Evolutionary conservation across 352 stramenopile species (phyloP).

Genomic region (Phytophthora sp.): DNA sequence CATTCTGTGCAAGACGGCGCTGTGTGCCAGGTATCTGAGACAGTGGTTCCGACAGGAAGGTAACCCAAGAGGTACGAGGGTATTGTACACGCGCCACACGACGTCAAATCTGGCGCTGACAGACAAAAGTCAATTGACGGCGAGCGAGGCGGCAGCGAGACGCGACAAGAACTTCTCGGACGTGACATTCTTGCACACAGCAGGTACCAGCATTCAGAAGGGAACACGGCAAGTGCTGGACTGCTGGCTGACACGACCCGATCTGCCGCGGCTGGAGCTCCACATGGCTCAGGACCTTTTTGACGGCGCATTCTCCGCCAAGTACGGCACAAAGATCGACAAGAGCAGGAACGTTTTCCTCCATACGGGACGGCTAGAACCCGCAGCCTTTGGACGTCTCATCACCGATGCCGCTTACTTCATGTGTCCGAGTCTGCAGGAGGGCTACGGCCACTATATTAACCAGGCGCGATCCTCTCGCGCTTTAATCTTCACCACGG

Average conservation of each 20-base stretch:
- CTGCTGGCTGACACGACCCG: constrained; percentile 42
- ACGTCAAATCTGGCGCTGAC: constrained; percentile 51
- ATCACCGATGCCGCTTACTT: constrained; percentile 51
- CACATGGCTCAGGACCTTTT: constrained; percentile 46
- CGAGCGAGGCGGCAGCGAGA: constrained; percentile 14
- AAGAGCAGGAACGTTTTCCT: constrained; percentile 40
- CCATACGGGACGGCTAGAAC: constrained; percentile 40
- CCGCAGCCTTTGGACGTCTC: constrained; percentile 45
- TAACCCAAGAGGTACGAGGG: constrained; percentile 51
- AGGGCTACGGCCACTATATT: constrained; percentile 73
- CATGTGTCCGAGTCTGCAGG: constrained; percentile 56
- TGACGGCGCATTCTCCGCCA: constrained; percentile 31
- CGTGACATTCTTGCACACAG: constrained; percentile 52
- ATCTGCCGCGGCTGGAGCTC: constrained; percentile 46
- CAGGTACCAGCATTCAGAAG: constrained; percentile 55
- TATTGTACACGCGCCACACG: constrained; percentile 73
- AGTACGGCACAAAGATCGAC: constrained; percentile 32
- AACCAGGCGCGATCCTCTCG: constrained; percentile 61
- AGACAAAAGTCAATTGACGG: constrained; percentile 26
- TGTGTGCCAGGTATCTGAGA: constrained; percentile 46
- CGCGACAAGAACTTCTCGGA: constrained; percentile 46
- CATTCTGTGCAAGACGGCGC: constrained; percentile 56
- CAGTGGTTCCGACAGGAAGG: constrained; percentile 68
- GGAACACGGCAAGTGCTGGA: constrained; percentile 47
- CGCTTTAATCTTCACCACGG: constrained; percentile 57